A percentile compares a stretch with the other conserved stretches of the same genome.
These are phyloP conservation scores for Pterulicium gracile DNA, from an alignment of 1,284 basidiomycete species.

Conservation along the genomic window DNA sequence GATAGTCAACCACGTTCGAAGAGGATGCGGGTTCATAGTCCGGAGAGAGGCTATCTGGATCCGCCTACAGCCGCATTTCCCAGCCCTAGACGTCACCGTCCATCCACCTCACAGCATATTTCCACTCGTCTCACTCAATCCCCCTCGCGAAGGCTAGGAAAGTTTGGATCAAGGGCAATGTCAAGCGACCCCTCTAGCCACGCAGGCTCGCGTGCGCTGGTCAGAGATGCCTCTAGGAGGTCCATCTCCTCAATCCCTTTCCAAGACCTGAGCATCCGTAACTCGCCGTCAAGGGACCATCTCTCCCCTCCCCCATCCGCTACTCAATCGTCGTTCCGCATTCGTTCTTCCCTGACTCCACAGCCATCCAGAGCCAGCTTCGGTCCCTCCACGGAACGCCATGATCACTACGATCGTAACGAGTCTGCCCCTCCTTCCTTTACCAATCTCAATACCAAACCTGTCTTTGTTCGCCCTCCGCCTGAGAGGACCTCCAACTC, in stretches of 20 bases:
- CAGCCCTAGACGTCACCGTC: conserved; percentile 21
- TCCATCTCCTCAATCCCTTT: conserved; percentile 12
- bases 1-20: conserved; percentile 26
- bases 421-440: conserved; percentile 61
- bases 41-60: conserved; percentile 42
- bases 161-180: conserved; percentile 40
- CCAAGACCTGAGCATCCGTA: conserved; percentile 16
- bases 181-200: conserved; percentile 44
- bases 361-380: conserved; percentile 36
- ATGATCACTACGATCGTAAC: conserved; percentile 26
- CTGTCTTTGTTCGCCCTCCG: conserved; percentile 59
- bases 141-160: conserved; percentile 22
- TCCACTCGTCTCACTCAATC: conserved; percentile 29
- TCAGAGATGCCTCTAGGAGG: conserved; percentile 28
- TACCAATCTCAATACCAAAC: conserved; percentile 44
- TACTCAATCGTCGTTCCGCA: conserved; percentile 41
- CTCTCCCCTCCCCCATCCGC: conserved; percentile 24
- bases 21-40: conserved; percentile 45
- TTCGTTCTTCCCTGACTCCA: conserved; percentile 59
- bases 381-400: background rate
- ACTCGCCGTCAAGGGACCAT: conserved; percentile 22
- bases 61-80: conserved; percentile 37
- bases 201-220: conserved; percentile 20
- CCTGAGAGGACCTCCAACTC: conserved; percentile 21
- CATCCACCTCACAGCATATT: conserved; percentile 21